Percentiles rank a stretch among this genome's conserved stretches.
Evolutionary conservation across 345 rosid species (phyloP).

Genomic region (Fremontodendron californicum): DNA sequence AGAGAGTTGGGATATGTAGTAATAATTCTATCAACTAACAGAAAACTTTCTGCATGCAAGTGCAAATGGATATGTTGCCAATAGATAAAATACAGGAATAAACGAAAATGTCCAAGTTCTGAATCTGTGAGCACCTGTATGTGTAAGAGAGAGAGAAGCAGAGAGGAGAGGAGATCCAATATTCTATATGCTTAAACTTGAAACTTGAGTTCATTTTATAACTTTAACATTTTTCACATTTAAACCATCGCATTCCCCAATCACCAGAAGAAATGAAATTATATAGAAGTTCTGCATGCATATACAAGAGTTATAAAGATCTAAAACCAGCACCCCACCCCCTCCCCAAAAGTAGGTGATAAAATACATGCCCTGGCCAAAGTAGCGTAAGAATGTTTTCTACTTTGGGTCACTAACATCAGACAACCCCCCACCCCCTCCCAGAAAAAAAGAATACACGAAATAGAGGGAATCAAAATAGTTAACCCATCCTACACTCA

Average conservation of each 20-base stretch:
- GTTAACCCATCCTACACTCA: not conserved
- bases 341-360: not conserved
- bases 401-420: not conserved
- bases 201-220: not conserved
- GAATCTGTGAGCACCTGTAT: too few species aligned
- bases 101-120: not conserved
- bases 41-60: not conserved
- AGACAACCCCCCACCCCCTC: not conserved
- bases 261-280: not conserved
- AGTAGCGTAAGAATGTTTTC: not conserved
- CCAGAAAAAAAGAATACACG: not conserved
- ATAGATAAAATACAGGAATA: not conserved
- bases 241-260: not conserved
- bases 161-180: not conserved
- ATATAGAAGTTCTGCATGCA: not conserved
- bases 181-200: not conserved
- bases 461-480: not conserved
- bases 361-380: not conserved
- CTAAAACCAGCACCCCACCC: not conserved
- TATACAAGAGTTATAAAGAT: not conserved
- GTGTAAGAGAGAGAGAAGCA: not conserved
- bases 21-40: not conserved
- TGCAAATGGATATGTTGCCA: not conserved
- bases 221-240: not conserved
- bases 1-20: not conserved